Base-by-base conservation (phyloP, 805 yeast species). In the Nakazawaea molendinolei region DNA sequence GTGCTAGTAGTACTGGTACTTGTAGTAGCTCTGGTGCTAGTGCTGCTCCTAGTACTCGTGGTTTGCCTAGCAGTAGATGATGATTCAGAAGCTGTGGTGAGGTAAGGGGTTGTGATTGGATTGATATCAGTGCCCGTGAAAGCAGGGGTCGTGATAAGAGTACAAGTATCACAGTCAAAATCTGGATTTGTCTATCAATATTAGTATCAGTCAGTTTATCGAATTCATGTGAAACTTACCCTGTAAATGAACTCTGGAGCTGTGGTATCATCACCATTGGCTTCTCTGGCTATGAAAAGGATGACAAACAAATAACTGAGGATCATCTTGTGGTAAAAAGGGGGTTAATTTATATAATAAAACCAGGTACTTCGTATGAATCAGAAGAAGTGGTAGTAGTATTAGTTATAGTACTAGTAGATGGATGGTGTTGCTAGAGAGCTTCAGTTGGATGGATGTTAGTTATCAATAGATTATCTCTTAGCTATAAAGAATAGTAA, bases 61-160 rank as follows among this genome's bases (percentile, higher is more conserved):
- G n/a, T n/a, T 25, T 23, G 24, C 15, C n/a, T 15, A 20, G 28
- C 5, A 14, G 28, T 25, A 25, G 16, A 13, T 25, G 28, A 3
- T 17, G 8, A 14, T 3, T 25, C 21, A 18, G 23, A 18, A 8
- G 23, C 17, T 7, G 32, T 17, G 22, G 28, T 17, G 9, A 16
- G n/a, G 14, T 21, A 14, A 25, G 38, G 26, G 24, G n/a, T 16
- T 13, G 23, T 16, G 15, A 50, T 41, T 26, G 41, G 43, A n/a
- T 49, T 48, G 29, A 43, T 46, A 12, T 45, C 7, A 3, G 56
- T 52, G 5, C 59, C 56, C 38, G 45, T 13, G 50, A 39, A 17
- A 50, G 41, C 29, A 10, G 48, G 50, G 2, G 58, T 55, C 5
- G 58, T 52, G 34, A 53, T 53, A 17, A 51, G 17, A 6, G 44